Evolutionary conservation across 2,329 filamentous ascomycete species (phyloP).

Genomic region (Tympanopsis confertula): DNA sequence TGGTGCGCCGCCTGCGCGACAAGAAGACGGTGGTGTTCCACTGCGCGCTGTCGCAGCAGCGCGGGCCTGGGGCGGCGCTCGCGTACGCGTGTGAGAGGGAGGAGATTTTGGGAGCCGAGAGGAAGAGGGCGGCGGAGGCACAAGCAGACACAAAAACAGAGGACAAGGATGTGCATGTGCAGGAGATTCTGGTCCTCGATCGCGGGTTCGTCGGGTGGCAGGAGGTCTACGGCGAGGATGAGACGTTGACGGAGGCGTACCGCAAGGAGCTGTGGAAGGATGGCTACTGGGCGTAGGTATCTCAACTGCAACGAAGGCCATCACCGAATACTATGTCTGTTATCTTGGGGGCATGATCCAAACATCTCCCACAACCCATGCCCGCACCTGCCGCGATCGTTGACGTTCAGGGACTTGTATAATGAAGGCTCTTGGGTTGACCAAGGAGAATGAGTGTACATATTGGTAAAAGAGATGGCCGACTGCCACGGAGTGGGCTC

Average conservation of each 20-base stretch:
- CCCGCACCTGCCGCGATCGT: too few relatives aligned
- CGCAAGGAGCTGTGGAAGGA: slow-evolving; percentile 73
- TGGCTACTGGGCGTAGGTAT: slow-evolving; percentile 24
- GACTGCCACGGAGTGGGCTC: too few relatives aligned
- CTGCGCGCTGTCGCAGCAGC: slow-evolving; percentile 81
- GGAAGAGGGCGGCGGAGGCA: slow-evolving; percentile 13
- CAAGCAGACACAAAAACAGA: slow-evolving; percentile 10
- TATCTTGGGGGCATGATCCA: too few relatives aligned
- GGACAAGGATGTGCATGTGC: slow-evolving; percentile 23
- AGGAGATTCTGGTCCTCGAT: slow-evolving; percentile 73
- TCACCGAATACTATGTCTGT: too few relatives aligned
- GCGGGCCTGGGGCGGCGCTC: slow-evolving; percentile 75
- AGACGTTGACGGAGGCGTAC: slow-evolving; percentile 72
- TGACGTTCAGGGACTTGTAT: too few relatives aligned
- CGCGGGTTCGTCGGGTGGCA: slow-evolving; percentile 84
- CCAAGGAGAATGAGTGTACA: too few relatives aligned
- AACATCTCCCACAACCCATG: too few relatives aligned
- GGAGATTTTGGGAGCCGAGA: slow-evolving; percentile 21
- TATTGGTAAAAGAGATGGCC: too few relatives aligned
- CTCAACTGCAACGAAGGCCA: slow-evolving; percentile 3
- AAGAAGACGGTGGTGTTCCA: slow-evolving; percentile 87
- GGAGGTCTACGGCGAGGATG: slow-evolving; percentile 67
- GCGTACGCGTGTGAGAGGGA: slow-evolving; percentile 65
- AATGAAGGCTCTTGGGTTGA: too few relatives aligned
- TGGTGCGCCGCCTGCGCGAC: slow-evolving; percentile 63